Evolutionary conservation across 495 filamentous ascomycete species (phyloP), one percentile per base, ranked within the genome.

Genomic region (Pseudomonodictys pantanalensis): DNA sequence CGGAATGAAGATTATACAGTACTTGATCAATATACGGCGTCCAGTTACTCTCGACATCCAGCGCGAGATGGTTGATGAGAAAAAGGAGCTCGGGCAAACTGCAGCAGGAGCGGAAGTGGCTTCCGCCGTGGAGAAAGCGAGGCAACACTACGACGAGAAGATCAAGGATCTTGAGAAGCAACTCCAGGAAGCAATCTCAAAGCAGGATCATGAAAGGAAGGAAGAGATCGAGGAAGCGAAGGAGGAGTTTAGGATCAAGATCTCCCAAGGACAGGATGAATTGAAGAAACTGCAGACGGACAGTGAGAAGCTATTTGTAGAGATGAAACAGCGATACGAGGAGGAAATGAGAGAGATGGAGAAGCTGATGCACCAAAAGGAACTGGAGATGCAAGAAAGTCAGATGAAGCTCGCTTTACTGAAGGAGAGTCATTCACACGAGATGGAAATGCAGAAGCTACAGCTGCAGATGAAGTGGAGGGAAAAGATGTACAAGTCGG

Each of bases 31-130:
- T 3, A 44, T 7, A 30, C 39, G 35, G 22, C 20, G 18, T 20
- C 48, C 35, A 24, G 49, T 47, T 6, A 45, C 35, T 3, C 17
- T 52, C 17, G 57, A 60, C 20, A 53, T 60, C 2, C 49, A 52
- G 39, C 17, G 29, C 2, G 57, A 60, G 25, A 53, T 53, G 57
- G 35, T 60, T 12, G 48, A 52, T 28, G 17, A 45, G 22, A 53
- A 53, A 2, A 10, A 25, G 6, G 15, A 52, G 17, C 20, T 60
- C 2, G 26, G 18, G 2, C 17, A 60, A 33, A 60, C 48, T 28
- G 29, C 20, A 15, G 57, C 39, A 0, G 57, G 55, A 2, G 15
- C 32, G 5, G 54, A 58, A 38, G 30, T 50, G 18, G 54, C 43
- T 8, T 18, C 45, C 3, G 45, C 48, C 17, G 54, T 58, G 9